phyloP scores from a whole-genome alignment of 768 basidiomycete genomes.

The Basidioascus undulatus region DNA sequence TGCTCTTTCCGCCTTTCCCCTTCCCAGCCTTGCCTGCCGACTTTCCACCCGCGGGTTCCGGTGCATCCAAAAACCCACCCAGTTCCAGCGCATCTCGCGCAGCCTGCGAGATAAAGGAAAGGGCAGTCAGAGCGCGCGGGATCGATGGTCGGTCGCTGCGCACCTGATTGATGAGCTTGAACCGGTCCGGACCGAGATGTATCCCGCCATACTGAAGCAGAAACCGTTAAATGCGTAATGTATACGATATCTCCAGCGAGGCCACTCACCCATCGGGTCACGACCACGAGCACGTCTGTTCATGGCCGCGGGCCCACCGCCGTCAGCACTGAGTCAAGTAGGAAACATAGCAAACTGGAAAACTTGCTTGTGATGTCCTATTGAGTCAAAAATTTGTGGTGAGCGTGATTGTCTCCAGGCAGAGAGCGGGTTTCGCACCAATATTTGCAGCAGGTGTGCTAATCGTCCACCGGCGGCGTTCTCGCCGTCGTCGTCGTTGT shows the following conservation, averaged over 20 bases:
- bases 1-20: too few relatives aligned
- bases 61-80: conserved; percentile 81
- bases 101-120: too few relatives aligned
- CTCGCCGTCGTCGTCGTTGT: conserved; percentile 86
- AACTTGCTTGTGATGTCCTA: too few relatives aligned
- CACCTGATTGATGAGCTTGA: conserved; percentile 49
- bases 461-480: conserved; percentile 69
- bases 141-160: too few relatives aligned
- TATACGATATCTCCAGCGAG: background rate
- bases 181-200: conserved; percentile 32
- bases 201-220: conserved; percentile 48
- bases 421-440: conserved; percentile 34
- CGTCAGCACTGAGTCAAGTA: too few relatives aligned
- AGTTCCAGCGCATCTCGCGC: conserved; percentile 69
- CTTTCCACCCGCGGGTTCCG: too few relatives aligned
- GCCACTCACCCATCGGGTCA: conserved; percentile 41
- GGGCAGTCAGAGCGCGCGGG: too few relatives aligned
- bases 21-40: too few relatives aligned
- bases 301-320: too few relatives aligned
- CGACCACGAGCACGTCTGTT: conserved; percentile 55
- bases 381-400: too few relatives aligned
- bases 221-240: background rate
- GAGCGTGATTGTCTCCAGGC: background rate
- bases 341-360: too few relatives aligned
- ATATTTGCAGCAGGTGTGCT: conserved; percentile 67